Evolutionary conservation across 768 basidiomycete species (phyloP).

Genomic region (Tulasnella sp.): DNA sequence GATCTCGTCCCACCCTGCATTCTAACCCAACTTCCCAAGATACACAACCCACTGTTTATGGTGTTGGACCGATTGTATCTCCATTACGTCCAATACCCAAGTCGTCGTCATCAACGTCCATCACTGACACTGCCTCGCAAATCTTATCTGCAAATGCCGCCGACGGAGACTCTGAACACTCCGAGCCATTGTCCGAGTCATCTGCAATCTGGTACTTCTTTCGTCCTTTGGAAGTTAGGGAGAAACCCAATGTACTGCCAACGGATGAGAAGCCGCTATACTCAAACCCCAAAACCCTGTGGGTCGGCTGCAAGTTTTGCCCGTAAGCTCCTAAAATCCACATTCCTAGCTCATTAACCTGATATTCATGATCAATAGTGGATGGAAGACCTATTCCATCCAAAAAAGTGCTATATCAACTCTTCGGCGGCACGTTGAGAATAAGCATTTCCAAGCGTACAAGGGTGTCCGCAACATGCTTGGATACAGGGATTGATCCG

Average conservation of each 20-base stretch:
- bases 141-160: too few relatives aligned
- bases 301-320: not conserved
- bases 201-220: not conserved
- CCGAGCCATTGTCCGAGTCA: too few relatives aligned
- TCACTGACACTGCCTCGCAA: too few relatives aligned
- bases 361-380: not conserved
- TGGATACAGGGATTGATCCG: not conserved
- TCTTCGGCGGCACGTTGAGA: not conserved
- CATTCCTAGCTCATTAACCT: not conserved
- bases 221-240: not conserved
- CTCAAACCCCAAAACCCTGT: not conserved
- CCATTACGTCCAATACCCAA: too few relatives aligned
- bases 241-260: not conserved
- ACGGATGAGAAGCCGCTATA: not conserved
- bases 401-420: not conserved
- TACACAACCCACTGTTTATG: too few relatives aligned
- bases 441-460: not conserved
- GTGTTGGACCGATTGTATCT: too few relatives aligned
- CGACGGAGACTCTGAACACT: too few relatives aligned
- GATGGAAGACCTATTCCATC: not conserved
- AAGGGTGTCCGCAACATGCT: not conserved
- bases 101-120: too few relatives aligned
- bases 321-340: not conserved
- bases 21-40: too few relatives aligned
- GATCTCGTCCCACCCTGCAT: too few relatives aligned